These are phyloP conservation scores for Dioscorea alata DNA, from an alignment of 106 monocot genomes.

Conservation along the genomic window DNA sequence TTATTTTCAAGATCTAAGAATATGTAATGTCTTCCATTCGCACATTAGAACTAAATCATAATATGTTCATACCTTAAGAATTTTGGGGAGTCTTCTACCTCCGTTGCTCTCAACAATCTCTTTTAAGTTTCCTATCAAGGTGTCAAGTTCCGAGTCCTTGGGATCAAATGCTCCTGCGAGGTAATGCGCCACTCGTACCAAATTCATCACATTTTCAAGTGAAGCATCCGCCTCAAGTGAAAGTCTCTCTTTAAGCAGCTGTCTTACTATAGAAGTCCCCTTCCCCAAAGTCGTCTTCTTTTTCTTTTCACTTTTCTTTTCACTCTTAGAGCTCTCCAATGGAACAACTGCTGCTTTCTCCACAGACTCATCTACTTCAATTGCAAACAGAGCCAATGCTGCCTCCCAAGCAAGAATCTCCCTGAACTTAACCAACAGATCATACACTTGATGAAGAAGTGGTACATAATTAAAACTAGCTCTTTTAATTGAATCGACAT, in stretches of 20 bases:
- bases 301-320: slow-evolving; percentile 68
- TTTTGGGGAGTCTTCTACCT: slow-evolving; percentile 92
- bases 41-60: too few species aligned
- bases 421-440: slow-evolving; percentile 50
- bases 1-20: too few species aligned
- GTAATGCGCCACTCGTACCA: slow-evolving; percentile 33
- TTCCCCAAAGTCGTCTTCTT: slow-evolving; percentile 75
- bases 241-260: slow-evolving; percentile 40
- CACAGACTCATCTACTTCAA: slow-evolving; percentile 73
- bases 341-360: slow-evolving; percentile 34
- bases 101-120: slow-evolving; percentile 97
- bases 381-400: slow-evolving; percentile 49
- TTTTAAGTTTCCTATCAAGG: slow-evolving; percentile 52
- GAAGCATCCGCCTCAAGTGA: slow-evolving; percentile 2
- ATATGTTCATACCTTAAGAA: slow-evolving; percentile 70
- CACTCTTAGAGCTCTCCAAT: slow-evolving; percentile 26
- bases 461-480: slow-evolving; percentile 26
- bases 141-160: slow-evolving; percentile 27
- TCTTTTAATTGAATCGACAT: slow-evolving; percentile 16
- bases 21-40: too few species aligned
- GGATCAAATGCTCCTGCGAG: slow-evolving; percentile 68
- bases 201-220: slow-evolving; percentile 19
- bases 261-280: slow-evolving; percentile 60
- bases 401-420: slow-evolving; percentile 83
- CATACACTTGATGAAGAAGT: slow-evolving; percentile 32